Percentiles rank a stretch among this genome's conserved stretches.
These are phyloP conservation scores for Marasmius tenuissimus DNA, from an alignment of 1,284 basidiomycete genomes.

Conservation along the genomic window DNA sequence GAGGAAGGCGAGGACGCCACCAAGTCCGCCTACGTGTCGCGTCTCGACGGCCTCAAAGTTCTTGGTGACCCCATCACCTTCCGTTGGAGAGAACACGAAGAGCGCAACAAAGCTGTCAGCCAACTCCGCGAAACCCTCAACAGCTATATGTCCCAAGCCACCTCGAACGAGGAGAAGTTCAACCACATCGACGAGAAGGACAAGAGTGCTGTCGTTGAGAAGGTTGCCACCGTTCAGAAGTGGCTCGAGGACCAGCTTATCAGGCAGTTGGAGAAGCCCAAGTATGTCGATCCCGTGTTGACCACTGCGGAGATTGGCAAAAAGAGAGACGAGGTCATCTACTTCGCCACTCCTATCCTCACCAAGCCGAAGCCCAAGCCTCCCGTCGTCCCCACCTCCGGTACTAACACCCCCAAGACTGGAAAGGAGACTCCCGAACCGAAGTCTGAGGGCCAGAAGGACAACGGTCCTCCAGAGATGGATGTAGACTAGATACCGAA, in stretches of 20 bases:
- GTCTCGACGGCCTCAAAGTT: conserved; percentile 78
- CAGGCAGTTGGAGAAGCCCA: conserved; percentile 81
- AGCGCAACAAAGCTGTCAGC: conserved; percentile 69
- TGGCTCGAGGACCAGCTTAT: conserved; percentile 92
- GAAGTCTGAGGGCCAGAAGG: conserved; percentile 31
- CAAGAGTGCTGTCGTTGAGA: conserved; percentile 81
- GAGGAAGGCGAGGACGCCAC: conserved; percentile 94
- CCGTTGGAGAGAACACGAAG: conserved; percentile 81
- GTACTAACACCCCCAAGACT: conserved; percentile 64
- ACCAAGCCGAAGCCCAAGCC: conserved; percentile 87
- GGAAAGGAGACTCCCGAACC: conserved; percentile 47
- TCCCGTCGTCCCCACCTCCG: conserved; percentile 48
- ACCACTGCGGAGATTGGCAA: conserved; percentile 80
- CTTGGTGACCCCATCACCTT: conserved; percentile 83
- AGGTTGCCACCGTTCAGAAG: conserved; percentile 80
- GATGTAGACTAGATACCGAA: conserved; percentile 64
- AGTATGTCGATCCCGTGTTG: conserved; percentile 85
- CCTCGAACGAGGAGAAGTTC: conserved; percentile 80
- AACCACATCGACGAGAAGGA: conserved; percentile 88
- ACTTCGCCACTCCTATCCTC: conserved; percentile 81
- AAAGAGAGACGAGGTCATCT: conserved; percentile 88
- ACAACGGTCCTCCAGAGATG: conserved; percentile 69
- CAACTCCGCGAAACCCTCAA: conserved; percentile 85
- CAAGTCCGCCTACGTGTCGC: conserved; percentile 85
- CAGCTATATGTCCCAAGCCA: conserved; percentile 79